Base-by-base conservation (phyloP, 2,329 filamentous ascomycete species). In the Dendrostoma leiphaemia region DNA sequence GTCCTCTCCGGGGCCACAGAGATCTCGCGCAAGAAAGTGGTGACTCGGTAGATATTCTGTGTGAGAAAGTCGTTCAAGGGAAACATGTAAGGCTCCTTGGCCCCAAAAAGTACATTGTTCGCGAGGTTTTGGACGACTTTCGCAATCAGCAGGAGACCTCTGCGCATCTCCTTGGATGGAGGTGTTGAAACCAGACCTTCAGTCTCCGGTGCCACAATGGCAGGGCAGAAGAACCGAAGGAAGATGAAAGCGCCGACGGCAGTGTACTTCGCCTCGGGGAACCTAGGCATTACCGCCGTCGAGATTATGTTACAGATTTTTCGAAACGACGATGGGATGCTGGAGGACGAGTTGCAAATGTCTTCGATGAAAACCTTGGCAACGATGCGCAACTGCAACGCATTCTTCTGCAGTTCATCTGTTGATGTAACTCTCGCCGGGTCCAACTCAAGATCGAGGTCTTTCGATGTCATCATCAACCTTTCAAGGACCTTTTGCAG, bases 51-150 rank as follows among this genome's bases (percentile, higher is more conserved):
- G 48, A 89, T 88, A 60, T 89, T 86, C 59, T 85, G 77, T 1
- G 84, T 83, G 21, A 89, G 68, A 57, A 89, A 89, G 54, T 86
- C 80, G 63, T 89, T 88, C 21, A 89, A 70, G 1, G 85, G 83
- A 58, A 83, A 86, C 86, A 89, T 89, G 63, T 87, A 89, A 3
- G 84, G 82, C 64, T 89, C 85, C 66, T 89, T 89, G 31, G 84
- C 83, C 4, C 86, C 85, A 60, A 89, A 89, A 1, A 88, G 73
- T 26, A 88, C 85, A 54, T 89, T 89, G 62, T 89, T 89, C 32
- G 85, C 86, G 32, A 89, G 72, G 62, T 88, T 88, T 61, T 89
- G 86, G 21, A 89, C 81, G 54, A 89, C 81, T 64, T 89, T 89
- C 47, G 86, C 85, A 60, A 89, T 88, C 29, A 89, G 75, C 28